Evolutionary conservation across 2,329 filamentous ascomycete species (phyloP).

Genomic region (Paecilomyces fulvus): DNA sequence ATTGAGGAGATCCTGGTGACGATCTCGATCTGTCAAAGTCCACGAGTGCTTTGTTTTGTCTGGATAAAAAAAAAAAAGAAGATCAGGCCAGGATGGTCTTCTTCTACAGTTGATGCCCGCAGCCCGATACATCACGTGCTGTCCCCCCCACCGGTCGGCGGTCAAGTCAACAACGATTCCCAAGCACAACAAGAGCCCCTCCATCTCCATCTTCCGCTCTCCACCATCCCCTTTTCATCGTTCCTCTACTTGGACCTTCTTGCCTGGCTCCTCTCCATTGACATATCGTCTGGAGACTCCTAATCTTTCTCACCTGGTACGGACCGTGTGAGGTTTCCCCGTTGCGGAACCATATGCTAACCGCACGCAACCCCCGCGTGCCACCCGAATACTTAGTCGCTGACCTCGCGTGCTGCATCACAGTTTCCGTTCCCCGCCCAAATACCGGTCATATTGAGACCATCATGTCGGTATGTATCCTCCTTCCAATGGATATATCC

Average conservation of each 20-base stretch:
- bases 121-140: neutral
- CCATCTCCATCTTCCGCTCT: neutral
- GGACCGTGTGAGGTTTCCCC: neutral
- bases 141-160: neutral
- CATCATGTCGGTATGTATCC: conserved; percentile 5
- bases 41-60: neutral
- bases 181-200: neutral
- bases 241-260: neutral
- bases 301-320: neutral
- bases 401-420: neutral
- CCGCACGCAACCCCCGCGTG: neutral
- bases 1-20: neutral
- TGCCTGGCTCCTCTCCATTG: neutral
- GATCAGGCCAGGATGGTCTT: no score
- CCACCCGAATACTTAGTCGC: neutral
- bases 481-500: neutral
- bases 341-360: neutral
- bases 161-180: neutral
- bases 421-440: neutral
- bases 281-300: neutral
- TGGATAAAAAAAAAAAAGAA: neutral
- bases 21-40: neutral
- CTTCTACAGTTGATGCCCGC: neutral
- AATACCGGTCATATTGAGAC: neutral
- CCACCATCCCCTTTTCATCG: neutral